Percentiles rank a stretch among this genome's conserved stretches.
Conservation (phyloP, 371 early-diverging fungal genomes). For the Mucor velutinosus region DNA sequence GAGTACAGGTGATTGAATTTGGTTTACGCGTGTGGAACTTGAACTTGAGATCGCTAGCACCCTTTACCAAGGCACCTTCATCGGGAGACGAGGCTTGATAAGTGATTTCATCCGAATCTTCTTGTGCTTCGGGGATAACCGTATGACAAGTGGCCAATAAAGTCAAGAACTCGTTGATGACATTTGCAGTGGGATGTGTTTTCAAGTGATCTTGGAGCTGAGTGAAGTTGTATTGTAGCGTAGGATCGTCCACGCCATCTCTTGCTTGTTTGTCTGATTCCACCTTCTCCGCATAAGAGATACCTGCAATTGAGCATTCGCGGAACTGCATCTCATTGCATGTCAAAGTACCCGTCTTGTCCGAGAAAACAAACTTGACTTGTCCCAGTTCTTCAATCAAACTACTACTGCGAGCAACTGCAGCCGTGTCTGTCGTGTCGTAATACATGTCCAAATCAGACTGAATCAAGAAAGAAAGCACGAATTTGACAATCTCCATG, state of each 20-base stretch:
- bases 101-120: constrained; percentile 68
- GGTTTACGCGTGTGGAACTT: constrained; percentile 83
- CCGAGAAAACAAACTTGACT: constrained; percentile 85
- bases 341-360: constrained; percentile 96
- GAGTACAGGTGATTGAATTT: constrained; percentile 77
- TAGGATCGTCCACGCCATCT: constrained; percentile 64
- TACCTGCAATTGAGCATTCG: constrained; percentile 79
- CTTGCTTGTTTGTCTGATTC: constrained; percentile 77
- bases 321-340: constrained; percentile 97
- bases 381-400: constrained; percentile 94
- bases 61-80: constrained; percentile 89
- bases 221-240: constrained; percentile 68
- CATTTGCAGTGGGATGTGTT: constrained; percentile 62
- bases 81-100: constrained; percentile 94
- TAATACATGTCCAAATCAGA: constrained; percentile 88
- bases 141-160: constrained; percentile 96
- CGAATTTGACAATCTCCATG: constrained; percentile 90
- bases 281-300: constrained; percentile 75
- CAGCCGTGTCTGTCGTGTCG: constrained; percentile 81
- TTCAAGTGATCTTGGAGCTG: constrained; percentile 67
- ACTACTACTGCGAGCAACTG: constrained; percentile 84
- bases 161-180: constrained; percentile 76
- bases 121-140: constrained; percentile 88
- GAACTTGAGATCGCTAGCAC: constrained; percentile 69
- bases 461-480: constrained; percentile 80